Evolutionary conservation across 179 eudicot genomes (phyloP).

Genomic region (Spergularia azorica): DNA sequence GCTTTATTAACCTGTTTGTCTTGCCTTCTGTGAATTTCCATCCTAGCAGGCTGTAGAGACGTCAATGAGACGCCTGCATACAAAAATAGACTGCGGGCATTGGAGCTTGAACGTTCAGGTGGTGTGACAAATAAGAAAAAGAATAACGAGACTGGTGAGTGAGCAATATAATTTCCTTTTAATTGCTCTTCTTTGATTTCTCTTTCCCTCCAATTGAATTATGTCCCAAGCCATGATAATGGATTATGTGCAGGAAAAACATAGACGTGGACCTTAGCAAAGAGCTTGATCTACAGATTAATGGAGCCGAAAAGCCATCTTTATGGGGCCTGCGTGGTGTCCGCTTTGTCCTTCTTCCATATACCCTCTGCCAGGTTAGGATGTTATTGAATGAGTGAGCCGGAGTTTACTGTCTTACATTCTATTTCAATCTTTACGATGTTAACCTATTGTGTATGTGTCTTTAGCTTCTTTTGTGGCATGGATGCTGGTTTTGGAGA

Average conservation of each 20-base stretch:
- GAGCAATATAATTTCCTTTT: constrained; percentile 23
- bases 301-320: constrained; percentile 95
- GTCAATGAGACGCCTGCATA: constrained; percentile 95
- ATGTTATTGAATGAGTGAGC: background rate
- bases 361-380: constrained; percentile 76
- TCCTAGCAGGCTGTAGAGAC: constrained; percentile 75
- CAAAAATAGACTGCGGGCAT: constrained; percentile 76
- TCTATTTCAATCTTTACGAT: background rate
- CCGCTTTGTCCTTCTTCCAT: constrained; percentile 78
- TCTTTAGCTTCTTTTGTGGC: constrained; percentile 76
- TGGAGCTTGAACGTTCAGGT: constrained; percentile 93
- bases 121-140: constrained; percentile 75
- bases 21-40: background rate
- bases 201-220: background rate
- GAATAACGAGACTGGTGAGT: constrained; percentile 70
- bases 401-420: background rate
- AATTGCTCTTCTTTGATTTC: background rate
- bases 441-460: constrained; percentile 13
- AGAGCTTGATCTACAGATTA: constrained; percentile 95
- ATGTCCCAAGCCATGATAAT: background rate
- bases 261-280: constrained; percentile 81
- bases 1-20: background rate
- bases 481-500: constrained; percentile 82
- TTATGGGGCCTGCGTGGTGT: constrained; percentile 77
- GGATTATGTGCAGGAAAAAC: constrained; percentile 66